Base-by-base conservation (phyloP, 306 rosid species). In the Aeschynomene evenia region DNA sequence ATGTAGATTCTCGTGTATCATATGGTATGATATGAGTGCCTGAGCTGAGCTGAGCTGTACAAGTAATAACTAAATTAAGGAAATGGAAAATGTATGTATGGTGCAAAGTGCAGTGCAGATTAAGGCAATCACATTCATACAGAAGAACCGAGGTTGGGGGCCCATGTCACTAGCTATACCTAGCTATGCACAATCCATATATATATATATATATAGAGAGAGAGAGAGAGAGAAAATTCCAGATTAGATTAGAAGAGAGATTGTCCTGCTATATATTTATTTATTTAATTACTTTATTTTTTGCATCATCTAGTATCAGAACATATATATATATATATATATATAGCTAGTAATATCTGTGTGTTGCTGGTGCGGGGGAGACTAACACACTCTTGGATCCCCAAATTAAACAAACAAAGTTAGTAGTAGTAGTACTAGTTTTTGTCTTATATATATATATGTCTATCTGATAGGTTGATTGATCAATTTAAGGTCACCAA, bases 331-430 rank as follows among this genome's bases (percentile, higher is more conserved):
- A n/a, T n/a, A n/a, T n/a, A n/a, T n/a, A n/a, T n/a, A n/a, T n/a
- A n/a, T n/a, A n/a, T n/a, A n/a, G n/a, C n/a, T n/a, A n/a, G n/a
- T n/a, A n/a, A n/a, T n/a, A n/a, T n/a, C n/a, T n/a, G n/a, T n/a
- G n/a, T n/a, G n/a, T n/a, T n/a, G 51, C 15, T 61, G 74, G 63
- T 69, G 57, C 11, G 33, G 28, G 56, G 23, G 43, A 49, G 65
- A 55, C 62, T 70, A 26, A 70, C 66, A 70, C 66, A 37, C 74
- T 55, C n/a, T n/a, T n/a, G n/a, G n/a, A n/a, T n/a, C 51, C 55
- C 22, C 2, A 24, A 69, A 29, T 14, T 7, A 69, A 69, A 23
- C n/a, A n/a, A n/a, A n/a, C n/a, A n/a, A n/a, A n/a, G n/a, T n/a
- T n/a, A n/a, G n/a, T n/a, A n/a, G n/a, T n/a, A n/a, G n/a, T n/a